phyloP scores from a whole-genome alignment of 345 rosid genomes.

The Eucalyptus pauciflora region DNA sequence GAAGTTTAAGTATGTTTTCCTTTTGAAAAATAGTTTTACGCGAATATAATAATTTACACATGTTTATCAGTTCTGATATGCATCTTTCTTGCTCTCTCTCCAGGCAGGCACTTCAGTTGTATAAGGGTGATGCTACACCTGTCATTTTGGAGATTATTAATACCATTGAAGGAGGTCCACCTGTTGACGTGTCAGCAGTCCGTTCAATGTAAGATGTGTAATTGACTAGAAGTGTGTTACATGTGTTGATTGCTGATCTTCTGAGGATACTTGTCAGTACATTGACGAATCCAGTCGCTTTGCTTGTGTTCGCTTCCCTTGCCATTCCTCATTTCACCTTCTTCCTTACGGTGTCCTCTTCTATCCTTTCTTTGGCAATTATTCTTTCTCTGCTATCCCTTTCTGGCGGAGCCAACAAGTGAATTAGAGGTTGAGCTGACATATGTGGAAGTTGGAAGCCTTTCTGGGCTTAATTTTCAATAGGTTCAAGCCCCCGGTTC shows the following conservation, averaged over 20 bases:
- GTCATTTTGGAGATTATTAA: conserved; percentile 72
- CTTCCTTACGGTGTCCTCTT: background rate
- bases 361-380: background rate
- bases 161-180: conserved; percentile 95
- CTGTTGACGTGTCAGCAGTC: conserved; percentile 82
- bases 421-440: background rate
- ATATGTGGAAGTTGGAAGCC: background rate
- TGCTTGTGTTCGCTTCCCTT: background rate
- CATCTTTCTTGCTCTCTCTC: conserved; percentile 9
- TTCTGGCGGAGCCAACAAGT: background rate
- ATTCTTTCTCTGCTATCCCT: background rate
- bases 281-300: background rate
- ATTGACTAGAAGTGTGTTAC: background rate
- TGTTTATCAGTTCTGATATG: background rate
- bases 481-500: background rate
- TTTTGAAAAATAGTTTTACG: background rate
- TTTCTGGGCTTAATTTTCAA: background rate
- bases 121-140: conserved; percentile 67
- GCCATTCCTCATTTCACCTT: background rate
- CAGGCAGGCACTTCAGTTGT: conserved; percentile 92
- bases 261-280: background rate
- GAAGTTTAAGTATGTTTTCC: conserved; percentile 70
- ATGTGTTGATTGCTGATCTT: background rate
- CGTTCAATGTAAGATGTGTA: conserved; percentile 72
- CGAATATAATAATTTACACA: background rate